Evolutionary conservation across 805 yeast species (phyloP).

Genomic region (Spathaspora sp.): DNA sequence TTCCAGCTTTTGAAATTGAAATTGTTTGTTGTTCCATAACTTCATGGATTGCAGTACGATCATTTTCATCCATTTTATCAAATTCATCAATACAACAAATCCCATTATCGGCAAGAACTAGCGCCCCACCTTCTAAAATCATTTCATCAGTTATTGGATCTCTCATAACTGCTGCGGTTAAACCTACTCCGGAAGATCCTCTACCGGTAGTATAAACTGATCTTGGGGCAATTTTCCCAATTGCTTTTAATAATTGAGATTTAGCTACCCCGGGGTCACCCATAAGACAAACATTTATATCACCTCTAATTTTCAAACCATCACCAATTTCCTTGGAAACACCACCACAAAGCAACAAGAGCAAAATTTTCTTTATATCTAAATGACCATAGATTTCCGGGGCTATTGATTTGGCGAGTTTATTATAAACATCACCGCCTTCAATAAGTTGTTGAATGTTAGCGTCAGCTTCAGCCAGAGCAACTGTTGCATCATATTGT

Average conservation of each 20-base stretch:
- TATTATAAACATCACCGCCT: slow-evolving; percentile 72
- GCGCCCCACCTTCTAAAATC: slow-evolving; percentile 97
- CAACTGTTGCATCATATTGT: slow-evolving; percentile 65
- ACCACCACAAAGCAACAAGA: slow-evolving; percentile 87
- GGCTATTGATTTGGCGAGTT: slow-evolving; percentile 85
- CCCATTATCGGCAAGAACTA: slow-evolving; percentile 95
- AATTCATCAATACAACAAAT: slow-evolving; percentile 98
- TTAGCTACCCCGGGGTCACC: slow-evolving; percentile 99
- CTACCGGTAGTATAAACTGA: slow-evolving; percentile 97
- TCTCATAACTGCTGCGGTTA: slow-evolving; percentile 98
- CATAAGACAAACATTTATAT: slow-evolving; percentile 91
- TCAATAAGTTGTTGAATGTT: slow-evolving; percentile 53
- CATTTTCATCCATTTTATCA: slow-evolving; percentile 97
- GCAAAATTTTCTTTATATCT: slow-evolving; percentile 88
- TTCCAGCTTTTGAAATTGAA: slow-evolving; percentile 96
- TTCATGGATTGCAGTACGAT: slow-evolving; percentile 97
- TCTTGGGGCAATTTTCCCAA: slow-evolving; percentile 90
- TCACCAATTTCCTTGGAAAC: slow-evolving; percentile 93
- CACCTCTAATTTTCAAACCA: slow-evolving; percentile 97
- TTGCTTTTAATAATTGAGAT: slow-evolving; percentile 89
- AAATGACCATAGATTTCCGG: slow-evolving; percentile 95
- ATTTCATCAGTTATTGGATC: slow-evolving; percentile 99
- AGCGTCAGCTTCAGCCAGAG: slow-evolving; percentile 52
- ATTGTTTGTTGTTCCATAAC: slow-evolving; percentile 99
- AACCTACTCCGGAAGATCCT: slow-evolving; percentile 98